Evolutionary conservation across 78 protist genomes (phyloP).

Genomic region (Polysphondylium violaceum): DNA sequence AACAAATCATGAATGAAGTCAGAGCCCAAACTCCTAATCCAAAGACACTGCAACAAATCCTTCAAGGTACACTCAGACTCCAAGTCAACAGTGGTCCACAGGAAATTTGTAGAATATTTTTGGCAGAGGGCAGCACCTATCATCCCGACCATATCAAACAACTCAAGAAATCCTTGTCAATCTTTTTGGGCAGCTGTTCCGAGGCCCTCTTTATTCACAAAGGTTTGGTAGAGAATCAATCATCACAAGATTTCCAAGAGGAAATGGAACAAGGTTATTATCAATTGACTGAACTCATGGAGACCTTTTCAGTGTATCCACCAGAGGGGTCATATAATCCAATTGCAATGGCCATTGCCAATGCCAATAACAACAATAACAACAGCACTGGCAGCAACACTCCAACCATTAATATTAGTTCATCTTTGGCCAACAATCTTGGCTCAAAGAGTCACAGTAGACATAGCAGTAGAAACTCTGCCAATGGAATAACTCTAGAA

Average conservation of each 20-base stretch:
- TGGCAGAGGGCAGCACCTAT: constrained; percentile 14
- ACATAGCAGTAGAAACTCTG: background rate
- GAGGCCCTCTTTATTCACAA: constrained; percentile 35
- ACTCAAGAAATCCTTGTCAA: background rate
- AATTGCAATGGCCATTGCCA: background rate
- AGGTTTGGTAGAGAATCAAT: background rate
- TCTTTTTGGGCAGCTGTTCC: constrained; percentile 40
- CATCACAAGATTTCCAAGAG: constrained; percentile 58
- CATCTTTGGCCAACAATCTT: background rate
- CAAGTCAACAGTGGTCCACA: constrained; percentile 76
- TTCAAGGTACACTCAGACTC: constrained; percentile 63
- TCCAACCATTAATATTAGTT: constrained; percentile 5
- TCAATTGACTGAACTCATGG: constrained; percentile 37
- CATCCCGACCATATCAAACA: constrained; percentile 20
- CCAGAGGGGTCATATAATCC: constrained; percentile 56
- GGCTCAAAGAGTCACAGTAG: background rate
- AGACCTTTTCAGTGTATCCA: constrained; percentile 22
- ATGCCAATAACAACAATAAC: background rate
- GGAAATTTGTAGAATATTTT: constrained; percentile 54
- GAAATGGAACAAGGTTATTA: constrained; percentile 75
- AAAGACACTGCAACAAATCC: constrained; percentile 54
- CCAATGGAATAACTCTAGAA: background rate
- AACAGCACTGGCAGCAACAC: background rate
- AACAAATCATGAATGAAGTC: constrained; percentile 19
- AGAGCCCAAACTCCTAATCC: constrained; percentile 33